Evolutionary conservation across 805 yeast species (phyloP).

Genomic region (Isabelozyma rhagii): DNA sequence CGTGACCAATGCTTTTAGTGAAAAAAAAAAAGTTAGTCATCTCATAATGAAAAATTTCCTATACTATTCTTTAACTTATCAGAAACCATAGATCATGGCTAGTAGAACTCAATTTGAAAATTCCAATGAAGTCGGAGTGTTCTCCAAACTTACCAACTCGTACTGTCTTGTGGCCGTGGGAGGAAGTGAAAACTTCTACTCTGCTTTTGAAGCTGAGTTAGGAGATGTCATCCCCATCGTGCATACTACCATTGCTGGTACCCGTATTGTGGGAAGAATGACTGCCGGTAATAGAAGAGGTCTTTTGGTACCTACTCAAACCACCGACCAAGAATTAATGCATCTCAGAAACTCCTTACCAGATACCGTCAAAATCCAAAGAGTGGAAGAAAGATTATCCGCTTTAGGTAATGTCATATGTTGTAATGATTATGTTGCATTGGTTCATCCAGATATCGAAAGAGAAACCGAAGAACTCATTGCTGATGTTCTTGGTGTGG

Average conservation of each 20-base stretch:
- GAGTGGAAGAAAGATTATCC: conserved; percentile 95
- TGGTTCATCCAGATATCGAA: conserved; percentile 98
- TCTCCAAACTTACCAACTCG: conserved; percentile 91
- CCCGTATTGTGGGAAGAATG: conserved; percentile 96
- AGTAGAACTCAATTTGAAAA: conserved; percentile 49
- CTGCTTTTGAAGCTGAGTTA: conserved; percentile 96
- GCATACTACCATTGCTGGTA: conserved; percentile 97
- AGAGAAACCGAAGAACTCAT: conserved; percentile 98
- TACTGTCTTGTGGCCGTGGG: conserved; percentile 96
- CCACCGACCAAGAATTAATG: conserved; percentile 97
- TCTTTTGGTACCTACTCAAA: conserved; percentile 91
- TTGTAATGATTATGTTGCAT: conserved; percentile 97
- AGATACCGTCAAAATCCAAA: conserved; percentile 89
- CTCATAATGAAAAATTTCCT: conserved; percentile 1
- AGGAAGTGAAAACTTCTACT: conserved; percentile 79
- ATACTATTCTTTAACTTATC: conserved; percentile 1
- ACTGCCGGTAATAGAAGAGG: conserved; percentile 99
- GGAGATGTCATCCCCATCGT: conserved; percentile 96
- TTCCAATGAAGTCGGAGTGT: conserved; percentile 76
- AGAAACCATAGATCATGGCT: conserved; percentile 25
- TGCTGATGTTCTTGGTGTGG: conserved; percentile 97
- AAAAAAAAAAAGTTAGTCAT: background rate
- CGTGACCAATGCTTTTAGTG: background rate
- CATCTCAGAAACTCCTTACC: conserved; percentile 96
- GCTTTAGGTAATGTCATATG: conserved; percentile 98